phyloP scores from a whole-genome alignment of 768 basidiomycete species.

The Mycena maculata region DNA sequence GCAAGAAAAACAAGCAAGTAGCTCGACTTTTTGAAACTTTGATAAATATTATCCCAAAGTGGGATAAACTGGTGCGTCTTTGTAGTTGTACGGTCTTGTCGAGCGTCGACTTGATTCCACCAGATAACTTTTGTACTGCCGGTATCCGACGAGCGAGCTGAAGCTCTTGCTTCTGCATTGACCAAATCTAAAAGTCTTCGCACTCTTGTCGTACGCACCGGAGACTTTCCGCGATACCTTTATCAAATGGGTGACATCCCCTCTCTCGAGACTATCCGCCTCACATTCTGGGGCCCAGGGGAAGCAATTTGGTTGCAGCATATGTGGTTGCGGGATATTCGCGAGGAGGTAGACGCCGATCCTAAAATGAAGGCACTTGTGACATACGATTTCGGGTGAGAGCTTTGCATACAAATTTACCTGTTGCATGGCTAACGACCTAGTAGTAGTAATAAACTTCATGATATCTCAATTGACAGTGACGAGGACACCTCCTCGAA shows the following conservation, averaged over 20 bases:
- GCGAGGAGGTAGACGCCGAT: too few relatives aligned
- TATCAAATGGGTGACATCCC: background rate
- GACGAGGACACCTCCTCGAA: too few relatives aligned
- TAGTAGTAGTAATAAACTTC: too few relatives aligned
- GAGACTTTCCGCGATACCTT: background rate
- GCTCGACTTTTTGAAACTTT: too few relatives aligned
- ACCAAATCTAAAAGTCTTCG: background rate
- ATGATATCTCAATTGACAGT: too few relatives aligned
- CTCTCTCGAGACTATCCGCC: background rate
- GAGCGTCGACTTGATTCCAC: background rate
- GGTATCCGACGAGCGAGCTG: background rate
- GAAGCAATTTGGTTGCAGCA: too few relatives aligned
- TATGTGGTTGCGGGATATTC: too few relatives aligned
- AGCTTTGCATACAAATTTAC: too few relatives aligned
- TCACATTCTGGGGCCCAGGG: background rate
- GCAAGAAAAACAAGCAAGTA: too few relatives aligned
- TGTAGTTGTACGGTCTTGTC: background rate
- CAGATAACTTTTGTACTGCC: slow-evolving; percentile 1
- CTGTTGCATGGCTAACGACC: too few relatives aligned
- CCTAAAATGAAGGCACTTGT: too few relatives aligned
- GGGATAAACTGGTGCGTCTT: slow-evolving; percentile 8
- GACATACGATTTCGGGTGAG: too few relatives aligned
- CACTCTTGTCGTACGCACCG: background rate
- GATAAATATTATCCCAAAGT: background rate
- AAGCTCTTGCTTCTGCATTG: background rate